Percentiles rank a stretch among this genome's conserved stretches.
Evolutionary conservation across 768 basidiomycete species (phyloP).

Genomic region (Panaeolus cyanescens): DNA sequence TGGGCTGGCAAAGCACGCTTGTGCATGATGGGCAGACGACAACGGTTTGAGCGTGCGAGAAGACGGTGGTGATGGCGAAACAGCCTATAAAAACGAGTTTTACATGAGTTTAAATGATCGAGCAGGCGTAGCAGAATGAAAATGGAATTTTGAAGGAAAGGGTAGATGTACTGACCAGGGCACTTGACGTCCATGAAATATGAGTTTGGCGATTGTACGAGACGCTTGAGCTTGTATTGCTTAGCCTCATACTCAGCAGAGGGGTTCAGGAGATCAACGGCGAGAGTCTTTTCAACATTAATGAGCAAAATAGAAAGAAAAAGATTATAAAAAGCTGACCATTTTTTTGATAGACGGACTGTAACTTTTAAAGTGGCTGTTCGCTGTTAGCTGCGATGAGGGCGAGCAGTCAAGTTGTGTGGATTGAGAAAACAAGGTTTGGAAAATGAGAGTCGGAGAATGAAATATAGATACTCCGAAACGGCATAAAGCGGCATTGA

Average conservation of each 20-base stretch:
- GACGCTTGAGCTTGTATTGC: constrained; percentile 98
- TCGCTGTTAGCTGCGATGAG: constrained; percentile 26
- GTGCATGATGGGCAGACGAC: constrained; percentile 93
- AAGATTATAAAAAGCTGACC: constrained; percentile 23
- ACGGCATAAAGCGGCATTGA: constrained; percentile 20
- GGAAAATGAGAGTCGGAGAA: constrained; percentile 26
- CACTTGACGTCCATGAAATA: constrained; percentile 99
- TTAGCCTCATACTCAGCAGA: constrained; percentile 82
- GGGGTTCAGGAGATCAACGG: constrained; percentile 97
- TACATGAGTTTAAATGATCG: constrained; percentile 16
- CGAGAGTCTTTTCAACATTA: constrained; percentile 73
- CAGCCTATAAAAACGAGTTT: constrained; percentile 57
- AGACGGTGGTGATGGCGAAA: constrained; percentile 95
- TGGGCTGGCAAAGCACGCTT: constrained; percentile 95
- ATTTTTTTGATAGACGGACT: constrained; percentile 29
- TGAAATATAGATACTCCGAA: constrained; percentile 27
- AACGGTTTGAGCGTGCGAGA: constrained; percentile 99
- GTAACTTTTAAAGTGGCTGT: constrained; percentile 33
- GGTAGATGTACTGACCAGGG: constrained; percentile 62
- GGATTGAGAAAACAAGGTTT: constrained; percentile 43
- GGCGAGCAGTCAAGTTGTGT: constrained; percentile 38
- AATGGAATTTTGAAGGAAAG: constrained; percentile 4
- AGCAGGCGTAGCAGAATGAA: not conserved
- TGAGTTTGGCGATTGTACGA: constrained; percentile 97
- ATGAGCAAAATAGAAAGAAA: not conserved